These are phyloP conservation scores for Moesziomyces sp. DNA, from an alignment of 1,284 basidiomycete genomes.

Conservation along the genomic window DNA sequence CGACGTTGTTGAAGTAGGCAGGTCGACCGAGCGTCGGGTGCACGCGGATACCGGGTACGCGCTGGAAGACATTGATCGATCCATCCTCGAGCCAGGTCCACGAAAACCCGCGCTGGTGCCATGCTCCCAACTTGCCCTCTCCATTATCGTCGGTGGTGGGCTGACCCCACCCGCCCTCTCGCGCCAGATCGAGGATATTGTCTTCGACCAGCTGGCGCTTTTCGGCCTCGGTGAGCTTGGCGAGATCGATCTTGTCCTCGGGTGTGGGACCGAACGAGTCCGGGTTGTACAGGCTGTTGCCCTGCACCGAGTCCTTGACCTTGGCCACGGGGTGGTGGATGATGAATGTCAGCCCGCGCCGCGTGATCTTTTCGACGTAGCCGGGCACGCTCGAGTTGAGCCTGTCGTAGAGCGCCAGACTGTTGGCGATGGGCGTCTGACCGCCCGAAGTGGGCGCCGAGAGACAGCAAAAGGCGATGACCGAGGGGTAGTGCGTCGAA, in stretches of 20 bases:
- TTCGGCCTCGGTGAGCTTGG: conserved; percentile 24
- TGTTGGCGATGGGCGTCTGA: conserved; percentile 50
- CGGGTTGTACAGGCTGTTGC: conserved; percentile 41
- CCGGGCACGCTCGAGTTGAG: conserved; percentile 25
- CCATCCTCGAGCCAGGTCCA: conserved; percentile 48
- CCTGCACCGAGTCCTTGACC: conserved; percentile 39
- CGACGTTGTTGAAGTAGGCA: conserved; percentile 52
- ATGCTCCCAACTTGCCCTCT: conserved; percentile 18
- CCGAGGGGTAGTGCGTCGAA: conserved; percentile 40
- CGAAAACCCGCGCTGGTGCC: conserved; percentile 44
- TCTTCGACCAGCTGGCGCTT: conserved; percentile 42
- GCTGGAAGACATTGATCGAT: conserved; percentile 47
- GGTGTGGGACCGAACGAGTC: conserved; percentile 41
- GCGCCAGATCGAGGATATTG: conserved; percentile 37
- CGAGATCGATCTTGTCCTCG: conserved; percentile 16
- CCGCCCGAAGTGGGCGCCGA: conserved; percentile 35
- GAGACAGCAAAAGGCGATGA: conserved; percentile 51
- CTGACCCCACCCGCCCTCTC: conserved; percentile 42
- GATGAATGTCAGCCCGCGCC: conserved; percentile 38
- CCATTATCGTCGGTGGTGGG: background rate
- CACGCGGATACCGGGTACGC: conserved; percentile 42
- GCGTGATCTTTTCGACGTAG: conserved; percentile 20
- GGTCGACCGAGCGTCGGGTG: conserved; percentile 37
- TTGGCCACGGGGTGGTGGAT: conserved; percentile 46
- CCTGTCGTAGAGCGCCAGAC: conserved; percentile 41